Conservation (phyloP, 106 monocot genomes). For the Dioscorea alata region DNA sequence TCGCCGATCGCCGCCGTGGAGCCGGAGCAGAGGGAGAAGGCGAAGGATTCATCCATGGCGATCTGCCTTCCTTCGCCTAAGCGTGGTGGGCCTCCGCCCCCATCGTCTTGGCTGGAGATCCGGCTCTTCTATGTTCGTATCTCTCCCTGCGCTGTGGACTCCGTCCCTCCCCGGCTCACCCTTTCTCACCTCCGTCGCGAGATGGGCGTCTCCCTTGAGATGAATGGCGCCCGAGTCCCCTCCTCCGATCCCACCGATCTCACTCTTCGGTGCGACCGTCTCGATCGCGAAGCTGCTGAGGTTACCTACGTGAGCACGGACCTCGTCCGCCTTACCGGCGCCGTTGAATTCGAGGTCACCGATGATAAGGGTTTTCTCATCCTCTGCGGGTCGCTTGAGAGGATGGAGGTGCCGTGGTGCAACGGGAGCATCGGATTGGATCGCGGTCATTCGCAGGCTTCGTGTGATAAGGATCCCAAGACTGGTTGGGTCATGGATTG, state of each 20-base stretch:
- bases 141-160: conserved; percentile 27
- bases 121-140: conserved; percentile 78
- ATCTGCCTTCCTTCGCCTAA: neutral
- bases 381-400: conserved; percentile 61
- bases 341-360: conserved; percentile 60
- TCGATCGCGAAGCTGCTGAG: conserved; percentile 40
- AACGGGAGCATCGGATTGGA: conserved; percentile 29
- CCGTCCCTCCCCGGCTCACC: conserved; percentile 37
- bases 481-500: conserved; percentile 73
- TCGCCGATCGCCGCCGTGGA: neutral
- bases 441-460: neutral
- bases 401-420: conserved; percentile 49
- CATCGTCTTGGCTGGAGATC: conserved; percentile 67
- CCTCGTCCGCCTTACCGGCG: conserved; percentile 39
- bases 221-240: conserved; percentile 60
- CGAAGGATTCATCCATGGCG: neutral
- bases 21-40: neutral
- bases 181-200: conserved; percentile 64
- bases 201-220: conserved; percentile 52
- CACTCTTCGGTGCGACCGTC: conserved; percentile 48
- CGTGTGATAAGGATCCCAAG: conserved; percentile 34
- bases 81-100: neutral
- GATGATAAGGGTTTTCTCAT: conserved; percentile 36
- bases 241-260: conserved; percentile 24
- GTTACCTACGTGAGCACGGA: conserved; percentile 71